These are phyloP conservation scores for Tubosaeta brunneosetosa DNA, from an alignment of 768 basidiomycete species.

Conservation along the genomic window DNA sequence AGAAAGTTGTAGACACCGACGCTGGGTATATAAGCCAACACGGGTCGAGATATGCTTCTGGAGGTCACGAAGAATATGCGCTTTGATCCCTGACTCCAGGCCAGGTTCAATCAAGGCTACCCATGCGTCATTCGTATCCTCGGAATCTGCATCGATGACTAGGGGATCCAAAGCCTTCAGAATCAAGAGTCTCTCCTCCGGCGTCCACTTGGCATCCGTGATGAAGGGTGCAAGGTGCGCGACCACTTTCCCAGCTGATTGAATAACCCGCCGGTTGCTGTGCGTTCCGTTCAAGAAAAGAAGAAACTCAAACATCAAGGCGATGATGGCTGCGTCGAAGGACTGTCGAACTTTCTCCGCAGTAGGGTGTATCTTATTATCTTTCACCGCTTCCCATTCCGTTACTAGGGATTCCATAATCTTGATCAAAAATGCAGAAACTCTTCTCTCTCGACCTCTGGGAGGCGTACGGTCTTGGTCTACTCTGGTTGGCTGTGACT, in stretches of 20 bases:
- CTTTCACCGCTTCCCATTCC: conserved; percentile 46
- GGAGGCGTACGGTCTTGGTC: conserved; percentile 41
- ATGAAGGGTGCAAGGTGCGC: conserved; percentile 40
- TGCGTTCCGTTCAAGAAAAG: conserved; percentile 62
- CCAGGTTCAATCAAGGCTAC: conserved; percentile 47
- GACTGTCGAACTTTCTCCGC: conserved; percentile 62
- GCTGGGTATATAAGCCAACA: conserved; percentile 10
- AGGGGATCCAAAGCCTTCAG: conserved; percentile 65
- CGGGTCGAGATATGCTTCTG: conserved; percentile 11
- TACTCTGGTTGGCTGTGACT: conserved; percentile 4
- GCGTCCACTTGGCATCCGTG: conserved; percentile 44
- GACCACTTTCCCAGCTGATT: conserved; percentile 54
- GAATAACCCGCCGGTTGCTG: conserved; percentile 57
- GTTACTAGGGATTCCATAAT: conserved; percentile 47
- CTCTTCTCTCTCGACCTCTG: conserved; percentile 53
- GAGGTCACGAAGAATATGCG: conserved; percentile 43
- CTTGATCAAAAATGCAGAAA: conserved; percentile 61
- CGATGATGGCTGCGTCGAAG: conserved; percentile 64
- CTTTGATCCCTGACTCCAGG: conserved; percentile 57
- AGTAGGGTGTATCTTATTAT: conserved; percentile 36
- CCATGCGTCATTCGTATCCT: conserved; percentile 30
- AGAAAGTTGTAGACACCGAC: conserved; percentile 46
- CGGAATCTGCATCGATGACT: conserved; percentile 38
- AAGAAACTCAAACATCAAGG: conserved; percentile 65
- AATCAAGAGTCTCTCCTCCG: conserved; percentile 60